phyloP scores from a whole-genome alignment of 1,284 basidiomycete species.

The Porogramme epimiltina region DNA sequence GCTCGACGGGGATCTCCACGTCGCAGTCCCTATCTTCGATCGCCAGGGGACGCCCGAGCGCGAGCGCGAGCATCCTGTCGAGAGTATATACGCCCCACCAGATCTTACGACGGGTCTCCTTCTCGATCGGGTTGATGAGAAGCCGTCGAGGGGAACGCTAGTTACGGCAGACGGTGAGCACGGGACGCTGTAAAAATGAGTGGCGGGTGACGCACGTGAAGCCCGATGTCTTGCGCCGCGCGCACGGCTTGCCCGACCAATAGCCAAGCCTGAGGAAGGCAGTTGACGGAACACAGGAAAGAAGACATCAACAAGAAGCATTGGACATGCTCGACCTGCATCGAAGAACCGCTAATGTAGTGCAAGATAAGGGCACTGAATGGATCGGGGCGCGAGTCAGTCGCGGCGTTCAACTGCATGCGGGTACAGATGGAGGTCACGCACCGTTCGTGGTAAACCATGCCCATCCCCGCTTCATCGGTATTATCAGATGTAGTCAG shows the following conservation, averaged over 20 bases:
- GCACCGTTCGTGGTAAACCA: constrained; percentile 84
- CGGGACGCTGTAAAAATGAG: constrained; percentile 4
- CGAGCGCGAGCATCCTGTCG: constrained; percentile 87
- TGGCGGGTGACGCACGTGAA: constrained; percentile 67
- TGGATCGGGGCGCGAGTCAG: constrained; percentile 19
- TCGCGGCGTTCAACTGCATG: constrained; percentile 6
- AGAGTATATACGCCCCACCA: constrained; percentile 92
- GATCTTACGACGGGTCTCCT: constrained; percentile 84
- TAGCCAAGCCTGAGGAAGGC: constrained; percentile 89
- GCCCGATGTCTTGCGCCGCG: constrained; percentile 84
- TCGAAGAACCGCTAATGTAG: constrained; percentile 84
- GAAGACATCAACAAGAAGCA: constrained; percentile 86
- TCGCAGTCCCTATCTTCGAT: constrained; percentile 82
- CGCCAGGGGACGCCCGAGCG: constrained; percentile 80
- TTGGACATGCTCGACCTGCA: constrained; percentile 84
- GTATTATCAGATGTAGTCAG: constrained; percentile 55
- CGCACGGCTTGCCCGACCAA: constrained; percentile 86
- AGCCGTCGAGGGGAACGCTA: constrained; percentile 83
- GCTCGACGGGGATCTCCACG: constrained; percentile 76
- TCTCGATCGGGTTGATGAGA: constrained; percentile 70
- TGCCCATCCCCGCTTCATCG: constrained; percentile 81
- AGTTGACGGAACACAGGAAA: constrained; percentile 88
- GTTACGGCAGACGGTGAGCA: constrained; percentile 22
- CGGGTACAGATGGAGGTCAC: constrained; percentile 23
- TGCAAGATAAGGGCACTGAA: constrained; percentile 81